Conservation (phyloP, 768 basidiomycete genomes). For the Krasilnikovozyma curviuscula region DNA sequence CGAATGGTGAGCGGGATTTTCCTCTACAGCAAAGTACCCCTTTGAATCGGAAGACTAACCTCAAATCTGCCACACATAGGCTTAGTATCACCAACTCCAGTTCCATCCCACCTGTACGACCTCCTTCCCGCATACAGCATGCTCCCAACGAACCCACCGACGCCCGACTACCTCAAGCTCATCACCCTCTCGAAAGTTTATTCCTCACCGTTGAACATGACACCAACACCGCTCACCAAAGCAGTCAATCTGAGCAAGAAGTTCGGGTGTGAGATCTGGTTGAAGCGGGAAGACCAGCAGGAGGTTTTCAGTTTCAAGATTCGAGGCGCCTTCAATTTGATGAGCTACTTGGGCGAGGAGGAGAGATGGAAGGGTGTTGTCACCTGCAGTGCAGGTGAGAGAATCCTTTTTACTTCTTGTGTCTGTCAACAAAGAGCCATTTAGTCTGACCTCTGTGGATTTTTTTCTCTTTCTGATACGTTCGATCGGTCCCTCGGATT, state of each 20-base stretch:
- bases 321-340: constrained; percentile 93
- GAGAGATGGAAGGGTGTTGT: constrained; percentile 95
- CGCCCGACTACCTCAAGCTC: constrained; percentile 71
- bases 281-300: constrained; percentile 93
- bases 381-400: constrained; percentile 94
- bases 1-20: background rate
- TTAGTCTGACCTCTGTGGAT: background rate
- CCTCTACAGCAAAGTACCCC: background rate
- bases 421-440: background rate
- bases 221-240: constrained; percentile 58
- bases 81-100: background rate
- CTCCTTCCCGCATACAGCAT: constrained; percentile 21
- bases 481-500: too few species aligned
- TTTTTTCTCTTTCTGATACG: background rate
- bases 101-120: constrained; percentile 26
- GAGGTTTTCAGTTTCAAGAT: constrained; percentile 99
- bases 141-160: constrained; percentile 15
- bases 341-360: constrained; percentile 68
- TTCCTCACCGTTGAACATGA: constrained; percentile 24
- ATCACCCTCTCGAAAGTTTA: constrained; percentile 82
- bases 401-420: constrained; percentile 2
- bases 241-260: constrained; percentile 71
- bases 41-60: background rate
- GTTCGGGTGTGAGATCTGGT: constrained; percentile 80
- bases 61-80: background rate